Evolutionary conservation across 768 basidiomycete genomes (phyloP), one percentile per base, ranked within the genome.

Genomic region (Phylloporus sp.): DNA sequence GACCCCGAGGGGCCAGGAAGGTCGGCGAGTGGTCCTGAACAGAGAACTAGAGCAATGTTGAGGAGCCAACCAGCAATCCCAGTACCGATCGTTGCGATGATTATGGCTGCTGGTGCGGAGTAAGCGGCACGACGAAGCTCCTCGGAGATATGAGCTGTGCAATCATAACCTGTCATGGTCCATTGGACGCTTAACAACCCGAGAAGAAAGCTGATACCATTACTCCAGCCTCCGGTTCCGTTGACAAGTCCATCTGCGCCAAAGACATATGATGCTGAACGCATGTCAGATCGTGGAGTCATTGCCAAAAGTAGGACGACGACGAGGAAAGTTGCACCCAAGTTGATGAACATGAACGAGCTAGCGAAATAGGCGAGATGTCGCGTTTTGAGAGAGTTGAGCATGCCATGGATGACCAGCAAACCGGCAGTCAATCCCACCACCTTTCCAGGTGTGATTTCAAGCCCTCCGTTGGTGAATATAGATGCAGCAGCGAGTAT

Each of bases 31-130:
- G 71, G 65, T 9, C 79, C 79, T 1, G 77, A 77, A 60, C 79
- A 82, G n/a, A 83, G 68, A 9, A 83, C 67, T 34, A 83, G 61
- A 4, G 72, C 72, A 50, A 84, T 79, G 61, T 84, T 84, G 45
- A 83, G 75, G n/a, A 84, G 53, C 81, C 81, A 83, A 28, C 81
- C 79, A 41, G 75, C 58, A n/a, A 74, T 53, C 34, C 69, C 71
- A 0, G 75, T 76, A 23, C 76, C 76, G 28, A 76, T 60, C 18
- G 66, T 68, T 21, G 75, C 71, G 15, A 69, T 67, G 52, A 75
- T 65, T 49, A 75, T 73, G 6, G 77, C 71, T 20, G 60, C 63
- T 28, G 71, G 71, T 17, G 71, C 70, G 17, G 75, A 70, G 42
- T 74, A 72, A 2, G 78, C 78, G 2, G 78, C 78, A 37, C 74